Base-by-base conservation (phyloP, 495 filamentous ascomycete genomes). In the Talaromyces wortmannii region DNA sequence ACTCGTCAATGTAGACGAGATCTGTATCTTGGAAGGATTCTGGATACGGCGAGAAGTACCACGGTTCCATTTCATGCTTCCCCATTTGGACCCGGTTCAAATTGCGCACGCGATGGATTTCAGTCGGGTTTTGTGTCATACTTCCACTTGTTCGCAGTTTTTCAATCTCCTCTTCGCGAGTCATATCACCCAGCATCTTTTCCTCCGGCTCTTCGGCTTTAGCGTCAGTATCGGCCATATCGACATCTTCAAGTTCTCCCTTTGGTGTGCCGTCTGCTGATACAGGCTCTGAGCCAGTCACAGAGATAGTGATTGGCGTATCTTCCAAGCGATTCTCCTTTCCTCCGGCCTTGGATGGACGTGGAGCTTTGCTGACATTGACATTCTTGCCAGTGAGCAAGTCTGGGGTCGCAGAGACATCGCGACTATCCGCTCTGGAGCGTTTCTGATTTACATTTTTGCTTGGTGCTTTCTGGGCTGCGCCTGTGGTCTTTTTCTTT, bases 31-130 rank as follows among this genome's bases (percentile, higher is more conserved):
- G 84, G 67, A 91, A 97, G 6, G 84, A 77, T 64, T 91, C 84
- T 0, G 94, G 94, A 65, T 98, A 98, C 1, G 94, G 95, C 7
- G 91, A 96, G 72, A 97, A 97, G 66, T 98, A 98, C 94, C 94
- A 98, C 7, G 94, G 92, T 67, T 95, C 92, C 47, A 98, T 78
- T 60, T 96, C 90, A 70, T 84, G 87, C 59, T 86, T 83, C 44
- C 94, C 94, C 80, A 98, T 96, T 70, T 98, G 94, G 3, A 97
- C 85, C 32, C 84, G 87, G 31, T 84, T 88, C 60, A 98, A 82
- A 63, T 98, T 98, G 56, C 94, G 87, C 45, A 98, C 95, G 36
- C 94, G 90, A 16, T 92, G 92, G 55, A 98, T 91, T 63, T 98
- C 95, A 16, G 95, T 90, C 45, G 94, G 94, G 60, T 96, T 97